phyloP scores from a whole-genome alignment of 345 rosid species.

The Hypericum perforatum region DNA sequence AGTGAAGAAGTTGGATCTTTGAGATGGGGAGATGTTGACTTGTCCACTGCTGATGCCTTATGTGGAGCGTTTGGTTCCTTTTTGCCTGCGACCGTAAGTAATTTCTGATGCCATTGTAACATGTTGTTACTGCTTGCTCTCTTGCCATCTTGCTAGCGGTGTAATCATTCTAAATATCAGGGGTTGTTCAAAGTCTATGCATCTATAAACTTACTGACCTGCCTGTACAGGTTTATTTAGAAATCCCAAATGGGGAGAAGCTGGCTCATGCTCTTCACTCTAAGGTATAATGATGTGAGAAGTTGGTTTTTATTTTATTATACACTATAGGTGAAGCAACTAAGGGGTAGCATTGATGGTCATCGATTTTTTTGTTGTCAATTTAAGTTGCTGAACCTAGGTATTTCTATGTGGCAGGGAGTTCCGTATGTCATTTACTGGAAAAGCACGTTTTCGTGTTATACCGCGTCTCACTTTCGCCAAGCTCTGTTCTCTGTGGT shows the following conservation, averaged over 20 bases:
- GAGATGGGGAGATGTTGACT: slow-evolving; percentile 49
- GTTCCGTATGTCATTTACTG: slow-evolving; percentile 81
- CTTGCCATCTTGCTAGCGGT: too few species aligned
- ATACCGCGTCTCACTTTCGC: slow-evolving; percentile 76
- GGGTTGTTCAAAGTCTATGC: too few species aligned
- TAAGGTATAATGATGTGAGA: slow-evolving; percentile 32
- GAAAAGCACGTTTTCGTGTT: slow-evolving; percentile 46
- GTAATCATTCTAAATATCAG: too few species aligned
- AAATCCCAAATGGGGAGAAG: slow-evolving; percentile 66
- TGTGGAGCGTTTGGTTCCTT: slow-evolving; percentile 62
- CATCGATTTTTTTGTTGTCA: background rate
- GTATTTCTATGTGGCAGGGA: slow-evolving; percentile 45
- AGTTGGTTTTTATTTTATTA: slow-evolving; percentile 1
- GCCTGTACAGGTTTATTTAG: slow-evolving; percentile 66
- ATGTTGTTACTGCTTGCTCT: too few species aligned
- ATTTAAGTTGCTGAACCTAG: slow-evolving; percentile 5
- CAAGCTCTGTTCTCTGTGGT: slow-evolving; percentile 72
- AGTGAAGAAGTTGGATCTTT: slow-evolving; percentile 65
- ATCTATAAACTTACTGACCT: slow-evolving; percentile 3
- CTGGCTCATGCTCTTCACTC: slow-evolving; percentile 81
- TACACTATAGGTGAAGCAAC: background rate
- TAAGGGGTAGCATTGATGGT: background rate
- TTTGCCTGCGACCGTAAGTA: slow-evolving; percentile 76
- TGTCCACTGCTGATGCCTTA: slow-evolving; percentile 64
- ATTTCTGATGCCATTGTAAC: slow-evolving; percentile 7